Conservation (phyloP, 805 yeast genomes). For the Danielozyma ontarioensis region DNA sequence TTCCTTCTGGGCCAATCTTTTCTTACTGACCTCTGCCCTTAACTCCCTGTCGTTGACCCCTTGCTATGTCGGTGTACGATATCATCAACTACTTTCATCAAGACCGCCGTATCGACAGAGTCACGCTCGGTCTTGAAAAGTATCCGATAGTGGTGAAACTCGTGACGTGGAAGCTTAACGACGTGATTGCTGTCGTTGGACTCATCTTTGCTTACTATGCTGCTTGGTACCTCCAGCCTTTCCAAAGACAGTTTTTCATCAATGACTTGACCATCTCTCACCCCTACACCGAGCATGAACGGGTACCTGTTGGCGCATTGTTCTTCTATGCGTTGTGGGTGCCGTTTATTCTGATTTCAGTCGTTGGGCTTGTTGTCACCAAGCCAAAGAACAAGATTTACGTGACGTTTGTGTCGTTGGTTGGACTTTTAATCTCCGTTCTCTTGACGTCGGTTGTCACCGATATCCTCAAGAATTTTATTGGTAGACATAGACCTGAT, state of each 20-base stretch:
- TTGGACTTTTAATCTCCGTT: slow-evolving; percentile 63
- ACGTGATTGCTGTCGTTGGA: slow-evolving; percentile 14
- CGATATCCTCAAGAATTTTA: slow-evolving; percentile 71
- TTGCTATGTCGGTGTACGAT: no score
- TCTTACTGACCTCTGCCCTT: slow-evolving; percentile 1
- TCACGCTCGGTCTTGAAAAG: slow-evolving; percentile 13
- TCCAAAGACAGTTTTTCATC: slow-evolving; percentile 71
- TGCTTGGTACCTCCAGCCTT: slow-evolving; percentile 43
- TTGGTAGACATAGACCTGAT: slow-evolving; percentile 92
- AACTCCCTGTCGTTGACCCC: no score
- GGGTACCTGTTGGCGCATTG: slow-evolving; percentile 56
- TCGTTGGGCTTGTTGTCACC: slow-evolving; percentile 35
- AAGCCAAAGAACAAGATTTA: slow-evolving; percentile 52
- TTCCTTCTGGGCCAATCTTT: no score
- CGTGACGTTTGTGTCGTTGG: slow-evolving; percentile 54
- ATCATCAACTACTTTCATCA: slow-evolving; percentile 16
- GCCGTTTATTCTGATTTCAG: slow-evolving; percentile 42
- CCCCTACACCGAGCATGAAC: slow-evolving; percentile 72
- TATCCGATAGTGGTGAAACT: neutral
- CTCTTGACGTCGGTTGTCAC: slow-evolving; percentile 60
- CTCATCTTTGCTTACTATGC: slow-evolving; percentile 18
- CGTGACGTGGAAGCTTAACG: slow-evolving; percentile 11
- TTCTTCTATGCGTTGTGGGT: slow-evolving; percentile 47
- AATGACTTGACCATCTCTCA: slow-evolving; percentile 75
- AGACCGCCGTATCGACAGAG: slow-evolving; percentile 15